Conservation (phyloP, 2,329 filamentous ascomycete genomes). For the Simplicillium sp. region DNA sequence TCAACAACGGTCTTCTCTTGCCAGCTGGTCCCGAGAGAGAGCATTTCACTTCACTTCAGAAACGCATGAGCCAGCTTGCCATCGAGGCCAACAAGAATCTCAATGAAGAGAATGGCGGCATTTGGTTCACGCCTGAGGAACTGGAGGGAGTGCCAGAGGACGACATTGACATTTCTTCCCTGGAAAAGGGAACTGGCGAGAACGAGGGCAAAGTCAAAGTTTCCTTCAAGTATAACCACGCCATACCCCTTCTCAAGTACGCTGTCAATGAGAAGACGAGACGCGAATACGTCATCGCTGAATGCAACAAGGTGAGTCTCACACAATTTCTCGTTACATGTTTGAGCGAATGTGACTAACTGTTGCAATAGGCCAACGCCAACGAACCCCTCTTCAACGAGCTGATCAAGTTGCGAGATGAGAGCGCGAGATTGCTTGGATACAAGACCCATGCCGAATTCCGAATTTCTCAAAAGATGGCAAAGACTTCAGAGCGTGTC, state of each 20-base stretch:
- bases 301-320: conserved; percentile 61
- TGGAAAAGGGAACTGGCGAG: conserved; percentile 64
- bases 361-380: conserved; percentile 41
- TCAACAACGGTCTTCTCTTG: conserved; percentile 65
- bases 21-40: conserved; percentile 62
- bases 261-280: conserved; percentile 61
- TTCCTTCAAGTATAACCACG: conserved; percentile 76
- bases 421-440: conserved; percentile 66
- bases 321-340: neutral
- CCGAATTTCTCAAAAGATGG: conserved; percentile 77
- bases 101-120: conserved; percentile 72
- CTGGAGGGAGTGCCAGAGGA: conserved; percentile 68
- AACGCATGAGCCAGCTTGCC: conserved; percentile 62
- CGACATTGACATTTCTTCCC: conserved; percentile 48
- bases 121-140: conserved; percentile 69
- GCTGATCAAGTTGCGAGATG: conserved; percentile 64
- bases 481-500: conserved; percentile 64
- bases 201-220: conserved; percentile 67
- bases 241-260: conserved; percentile 72
- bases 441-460: conserved; percentile 71
- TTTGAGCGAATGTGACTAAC: neutral
- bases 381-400: conserved; percentile 69
- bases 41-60: conserved; percentile 81
- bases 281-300: conserved; percentile 59
- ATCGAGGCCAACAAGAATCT: conserved; percentile 73